Conservation (phyloP, 202 grass and related monocot species). For the Thinopyrum obtusiflorum region DNA sequence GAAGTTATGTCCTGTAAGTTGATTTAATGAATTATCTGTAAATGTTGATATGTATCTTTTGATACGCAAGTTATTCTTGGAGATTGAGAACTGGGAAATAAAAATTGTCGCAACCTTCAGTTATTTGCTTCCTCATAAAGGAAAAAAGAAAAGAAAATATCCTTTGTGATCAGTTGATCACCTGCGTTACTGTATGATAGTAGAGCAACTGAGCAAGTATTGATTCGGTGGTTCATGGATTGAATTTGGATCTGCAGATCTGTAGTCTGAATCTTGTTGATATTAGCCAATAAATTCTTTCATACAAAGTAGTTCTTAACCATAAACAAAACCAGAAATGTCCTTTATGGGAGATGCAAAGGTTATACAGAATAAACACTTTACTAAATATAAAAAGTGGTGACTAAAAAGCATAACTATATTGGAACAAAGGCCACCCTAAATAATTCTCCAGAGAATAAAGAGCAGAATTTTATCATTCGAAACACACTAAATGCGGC, state of each 20-base stretch:
- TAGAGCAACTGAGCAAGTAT: background rate
- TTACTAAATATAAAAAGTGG: background rate
- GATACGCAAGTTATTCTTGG: background rate
- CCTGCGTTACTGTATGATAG: background rate
- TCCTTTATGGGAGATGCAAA: conserved; percentile 42
- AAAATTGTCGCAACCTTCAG: background rate
- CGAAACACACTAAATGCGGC: background rate
- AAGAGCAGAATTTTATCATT: conserved; percentile 25
- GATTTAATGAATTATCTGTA: background rate
- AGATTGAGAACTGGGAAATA: background rate
- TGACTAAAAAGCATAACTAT: background rate
- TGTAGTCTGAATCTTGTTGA: background rate
- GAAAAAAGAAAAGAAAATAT: background rate
- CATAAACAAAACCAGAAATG: conserved; percentile 25
- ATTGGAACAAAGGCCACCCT: conserved; percentile 8
- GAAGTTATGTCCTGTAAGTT: conserved; percentile 90
- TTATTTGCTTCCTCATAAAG: background rate
- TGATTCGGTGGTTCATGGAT: background rate
- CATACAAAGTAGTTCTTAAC: background rate
- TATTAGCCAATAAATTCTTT: conserved; percentile 2
- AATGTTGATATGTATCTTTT: conserved; percentile 1
- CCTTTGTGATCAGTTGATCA: background rate
- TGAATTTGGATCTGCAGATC: background rate
- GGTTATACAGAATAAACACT: conserved; percentile 28
- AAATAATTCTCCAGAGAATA: conserved; percentile 32